A percentile compares a stretch with the other conserved stretches of the same genome.
Conservation (phyloP, 306 rosid species). For the Vigna mungo region DNA sequence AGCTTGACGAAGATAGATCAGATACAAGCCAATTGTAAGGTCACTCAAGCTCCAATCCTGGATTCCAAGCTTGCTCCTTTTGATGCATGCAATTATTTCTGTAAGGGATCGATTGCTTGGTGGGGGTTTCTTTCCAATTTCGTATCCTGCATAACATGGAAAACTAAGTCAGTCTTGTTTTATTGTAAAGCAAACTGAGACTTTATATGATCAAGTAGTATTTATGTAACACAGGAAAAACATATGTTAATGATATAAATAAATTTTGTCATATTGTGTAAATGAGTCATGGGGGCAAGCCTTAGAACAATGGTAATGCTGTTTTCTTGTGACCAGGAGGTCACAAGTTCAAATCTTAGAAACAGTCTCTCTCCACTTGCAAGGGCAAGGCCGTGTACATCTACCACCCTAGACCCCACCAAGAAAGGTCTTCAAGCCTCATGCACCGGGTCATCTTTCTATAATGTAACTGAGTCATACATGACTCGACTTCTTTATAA, state of each 20-base stretch:
- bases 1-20: constrained; percentile 92
- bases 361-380: neutral
- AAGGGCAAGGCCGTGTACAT: neutral
- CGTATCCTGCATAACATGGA: constrained; percentile 61
- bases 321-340: neutral
- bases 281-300: constrained; percentile 4
- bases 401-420: constrained; percentile 5
- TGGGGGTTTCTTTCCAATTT: constrained; percentile 55
- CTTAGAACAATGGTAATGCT: neutral
- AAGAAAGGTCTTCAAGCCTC: neutral
- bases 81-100: constrained; percentile 82
- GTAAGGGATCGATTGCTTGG: constrained; percentile 68
- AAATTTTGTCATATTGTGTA: neutral
- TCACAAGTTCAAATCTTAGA: neutral
- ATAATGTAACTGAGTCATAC: constrained; percentile 8
- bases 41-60: constrained; percentile 97
- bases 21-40: constrained; percentile 87
- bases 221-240: constrained; percentile 8
- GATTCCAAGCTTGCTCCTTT: constrained; percentile 82
- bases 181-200: constrained; percentile 36
- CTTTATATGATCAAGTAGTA: neutral
- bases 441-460: neutral
- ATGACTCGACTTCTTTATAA: constrained; percentile 18
- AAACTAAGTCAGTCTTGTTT: constrained; percentile 35
- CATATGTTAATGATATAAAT: neutral